Evolutionary conservation across 768 basidiomycete species (phyloP).

Genomic region (Calvatia gigantea): DNA sequence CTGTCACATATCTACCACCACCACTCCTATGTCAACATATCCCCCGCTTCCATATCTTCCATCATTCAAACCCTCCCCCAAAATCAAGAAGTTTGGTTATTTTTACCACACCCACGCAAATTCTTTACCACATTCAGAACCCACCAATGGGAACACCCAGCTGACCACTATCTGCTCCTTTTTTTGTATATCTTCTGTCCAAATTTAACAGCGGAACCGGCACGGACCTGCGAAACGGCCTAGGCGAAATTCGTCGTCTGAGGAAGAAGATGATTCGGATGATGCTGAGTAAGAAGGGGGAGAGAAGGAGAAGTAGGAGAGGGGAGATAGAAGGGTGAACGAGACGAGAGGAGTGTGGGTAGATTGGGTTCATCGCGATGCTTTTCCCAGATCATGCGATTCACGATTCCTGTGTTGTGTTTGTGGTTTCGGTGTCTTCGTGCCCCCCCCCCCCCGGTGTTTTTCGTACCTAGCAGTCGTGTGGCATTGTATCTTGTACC

Average conservation of each 20-base stretch:
- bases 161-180: conserved; percentile 10
- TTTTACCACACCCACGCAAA: not conserved
- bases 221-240: conserved; percentile 70
- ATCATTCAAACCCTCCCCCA: not conserved
- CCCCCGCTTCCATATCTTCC: not conserved
- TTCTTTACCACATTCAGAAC: no score
- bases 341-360: not conserved
- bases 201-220: conserved; percentile 81
- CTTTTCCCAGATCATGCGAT: no score
- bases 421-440: no score
- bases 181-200: not conserved
- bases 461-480: no score
- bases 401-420: no score
- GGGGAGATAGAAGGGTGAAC: not conserved
- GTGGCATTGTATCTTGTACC: no score
- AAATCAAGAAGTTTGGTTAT: not conserved
- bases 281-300: conserved; percentile 23
- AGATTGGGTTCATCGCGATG: no score
- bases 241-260: conserved; percentile 59
- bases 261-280: conserved; percentile 66
- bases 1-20: not conserved
- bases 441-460: no score
- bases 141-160: not conserved
- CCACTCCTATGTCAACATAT: not conserved
- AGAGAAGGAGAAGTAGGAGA: not conserved